Conservation (phyloP, 768 basidiomycete species). For the Leccinum barrowsii region DNA sequence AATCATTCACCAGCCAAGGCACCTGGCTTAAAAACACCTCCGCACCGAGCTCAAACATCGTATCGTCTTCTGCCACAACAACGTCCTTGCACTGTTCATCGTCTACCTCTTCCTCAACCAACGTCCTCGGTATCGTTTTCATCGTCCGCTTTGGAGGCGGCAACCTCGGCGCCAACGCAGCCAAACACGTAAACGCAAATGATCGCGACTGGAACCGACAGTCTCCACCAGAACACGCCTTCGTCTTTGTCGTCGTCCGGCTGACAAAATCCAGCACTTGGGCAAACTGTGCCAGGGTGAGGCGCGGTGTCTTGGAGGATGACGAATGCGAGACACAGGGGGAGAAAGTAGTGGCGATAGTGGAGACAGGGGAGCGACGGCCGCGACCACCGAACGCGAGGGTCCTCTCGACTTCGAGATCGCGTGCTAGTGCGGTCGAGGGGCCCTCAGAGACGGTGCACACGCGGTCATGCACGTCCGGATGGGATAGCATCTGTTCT, state of each 20-base stretch:
- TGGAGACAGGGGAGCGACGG: not conserved
- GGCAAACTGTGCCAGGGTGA: not conserved
- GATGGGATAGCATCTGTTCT: not conserved
- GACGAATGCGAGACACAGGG: not conserved
- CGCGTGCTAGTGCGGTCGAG: not conserved
- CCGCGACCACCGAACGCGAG: not conserved
- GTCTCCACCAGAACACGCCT: not conserved
- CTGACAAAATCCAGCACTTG: not conserved
- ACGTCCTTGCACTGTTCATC: no score
- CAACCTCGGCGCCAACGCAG: not conserved
- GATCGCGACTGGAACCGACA: not conserved
- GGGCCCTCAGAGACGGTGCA: not conserved
- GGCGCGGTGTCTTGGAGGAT: not conserved
- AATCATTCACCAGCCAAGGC: not conserved
- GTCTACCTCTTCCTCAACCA: not conserved
- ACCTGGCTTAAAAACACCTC: slow-evolving; percentile 9
- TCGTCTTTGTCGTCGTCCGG: not conserved
- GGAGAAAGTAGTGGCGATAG: not conserved
- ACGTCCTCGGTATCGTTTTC: not conserved
- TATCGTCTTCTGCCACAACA: not conserved
- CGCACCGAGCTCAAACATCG: slow-evolving; percentile 10
- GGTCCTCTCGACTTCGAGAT: not conserved
- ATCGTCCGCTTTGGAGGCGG: not conserved
- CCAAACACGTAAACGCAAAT: not conserved
- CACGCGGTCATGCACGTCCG: not conserved